phyloP scores from a whole-genome alignment of 208 protist genomes.

The Crithidia acanthocephali region DNA sequence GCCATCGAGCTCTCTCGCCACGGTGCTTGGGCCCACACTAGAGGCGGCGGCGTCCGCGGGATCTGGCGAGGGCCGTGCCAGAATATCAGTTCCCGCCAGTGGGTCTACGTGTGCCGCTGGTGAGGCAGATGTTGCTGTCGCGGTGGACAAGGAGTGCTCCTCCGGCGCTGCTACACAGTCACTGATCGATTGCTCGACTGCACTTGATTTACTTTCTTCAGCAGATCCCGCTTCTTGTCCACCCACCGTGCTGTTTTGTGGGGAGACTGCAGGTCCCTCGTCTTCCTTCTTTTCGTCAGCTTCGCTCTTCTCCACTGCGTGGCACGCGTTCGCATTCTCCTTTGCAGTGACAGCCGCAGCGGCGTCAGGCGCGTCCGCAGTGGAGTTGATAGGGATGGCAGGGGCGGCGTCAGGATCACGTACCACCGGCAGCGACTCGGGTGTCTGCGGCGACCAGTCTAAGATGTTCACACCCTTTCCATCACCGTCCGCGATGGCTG shows the following conservation, averaged over 20 bases:
- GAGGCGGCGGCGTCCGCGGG: background rate
- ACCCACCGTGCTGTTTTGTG: background rate
- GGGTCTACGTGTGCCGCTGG: slow-evolving; percentile 10
- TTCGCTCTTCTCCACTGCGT: too few species aligned
- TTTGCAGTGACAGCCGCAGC: background rate
- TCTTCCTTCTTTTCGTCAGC: background rate
- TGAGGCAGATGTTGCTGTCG: background rate
- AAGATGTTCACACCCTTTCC: slow-evolving; percentile 1
- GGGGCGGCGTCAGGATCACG: background rate
- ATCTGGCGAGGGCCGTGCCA: background rate
- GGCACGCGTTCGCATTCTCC: too few species aligned
- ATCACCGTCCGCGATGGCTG: background rate
- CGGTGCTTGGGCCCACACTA: background rate
- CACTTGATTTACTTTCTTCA: background rate
- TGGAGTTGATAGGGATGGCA: background rate
- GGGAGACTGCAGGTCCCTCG: background rate
- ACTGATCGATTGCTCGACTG: background rate
- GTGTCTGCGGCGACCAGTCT: slow-evolving; percentile 37
- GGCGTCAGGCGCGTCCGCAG: background rate
- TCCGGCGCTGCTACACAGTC: background rate
- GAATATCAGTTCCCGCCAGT: background rate
- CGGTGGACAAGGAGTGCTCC: background rate
- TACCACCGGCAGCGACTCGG: slow-evolving; percentile 27
- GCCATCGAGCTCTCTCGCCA: background rate
- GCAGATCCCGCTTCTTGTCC: background rate